phyloP scores from a whole-genome alignment of 805 yeast genomes.

The Spathaspora boniae region DNA sequence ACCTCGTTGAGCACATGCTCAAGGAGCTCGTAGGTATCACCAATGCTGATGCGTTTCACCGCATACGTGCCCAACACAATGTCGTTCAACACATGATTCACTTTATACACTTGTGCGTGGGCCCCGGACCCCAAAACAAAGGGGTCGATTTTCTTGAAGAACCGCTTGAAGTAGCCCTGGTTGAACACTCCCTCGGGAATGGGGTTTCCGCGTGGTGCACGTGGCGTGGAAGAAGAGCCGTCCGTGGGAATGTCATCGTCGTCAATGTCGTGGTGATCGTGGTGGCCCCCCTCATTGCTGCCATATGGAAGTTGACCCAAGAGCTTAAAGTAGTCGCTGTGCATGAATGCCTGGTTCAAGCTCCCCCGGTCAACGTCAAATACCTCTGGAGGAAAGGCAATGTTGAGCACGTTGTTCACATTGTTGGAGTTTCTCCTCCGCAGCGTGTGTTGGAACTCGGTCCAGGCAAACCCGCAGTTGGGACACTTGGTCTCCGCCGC shows the following conservation, averaged over 20 bases:
- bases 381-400: slow-evolving; percentile 1
- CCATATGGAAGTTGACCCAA: slow-evolving; percentile 25
- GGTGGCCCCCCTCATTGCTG: neutral
- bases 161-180: slow-evolving; percentile 76
- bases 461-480: slow-evolving; percentile 29
- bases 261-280: too few species aligned
- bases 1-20: slow-evolving; percentile 75
- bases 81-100: slow-evolving; percentile 73
- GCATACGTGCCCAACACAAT: slow-evolving; percentile 78
- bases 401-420: neutral
- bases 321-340: slow-evolving; percentile 34
- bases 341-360: slow-evolving; percentile 24
- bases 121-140: slow-evolving; percentile 73
- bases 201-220: too few species aligned
- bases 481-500: slow-evolving; percentile 19
- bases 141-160: slow-evolving; percentile 57
- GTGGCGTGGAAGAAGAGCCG: neutral
- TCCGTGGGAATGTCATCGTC: too few species aligned
- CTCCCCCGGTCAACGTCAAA: slow-evolving; percentile 1
- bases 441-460: slow-evolving; percentile 10
- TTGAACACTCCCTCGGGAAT: slow-evolving; percentile 61
- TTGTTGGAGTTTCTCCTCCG: slow-evolving; percentile 1
- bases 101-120: slow-evolving; percentile 79
- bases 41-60: slow-evolving; percentile 79
- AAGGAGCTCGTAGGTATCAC: slow-evolving; percentile 67